These are phyloP conservation scores for Helianthus annuus DNA, from an alignment of 129 eudicot genomes.

Conservation along the genomic window DNA sequence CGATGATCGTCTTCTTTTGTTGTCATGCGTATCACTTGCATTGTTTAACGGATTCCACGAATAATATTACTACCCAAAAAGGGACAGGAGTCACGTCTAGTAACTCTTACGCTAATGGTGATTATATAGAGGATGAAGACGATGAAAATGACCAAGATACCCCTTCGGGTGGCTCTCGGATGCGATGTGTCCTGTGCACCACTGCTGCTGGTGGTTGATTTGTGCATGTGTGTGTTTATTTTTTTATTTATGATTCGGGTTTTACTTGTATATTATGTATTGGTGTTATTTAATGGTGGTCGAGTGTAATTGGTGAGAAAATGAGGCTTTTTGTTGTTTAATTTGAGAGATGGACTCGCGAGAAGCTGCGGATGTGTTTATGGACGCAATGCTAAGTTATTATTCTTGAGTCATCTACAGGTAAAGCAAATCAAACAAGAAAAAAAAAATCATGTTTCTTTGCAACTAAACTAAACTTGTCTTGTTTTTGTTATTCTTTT, in stretches of 20 bases:
- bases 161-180: slow-evolving; percentile 49
- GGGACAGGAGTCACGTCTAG: slow-evolving; percentile 23
- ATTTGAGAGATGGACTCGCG: slow-evolving; percentile 26
- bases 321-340: slow-evolving; percentile 40
- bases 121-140: slow-evolving; percentile 58
- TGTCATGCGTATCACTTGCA: slow-evolving; percentile 89
- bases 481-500: background rate
- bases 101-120: slow-evolving; percentile 56
- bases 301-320: slow-evolving; percentile 29
- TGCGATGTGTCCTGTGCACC: slow-evolving; percentile 89
- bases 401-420: slow-evolving; percentile 12
- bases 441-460: slow-evolving; percentile 4
- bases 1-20: slow-evolving; percentile 77
- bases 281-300: slow-evolving; percentile 31
- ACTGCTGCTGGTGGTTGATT: slow-evolving; percentile 85
- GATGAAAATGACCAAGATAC: slow-evolving; percentile 41
- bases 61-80: slow-evolving; percentile 52
- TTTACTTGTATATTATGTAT: slow-evolving; percentile 39
- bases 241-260: slow-evolving; percentile 3
- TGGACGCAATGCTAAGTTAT: background rate
- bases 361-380: slow-evolving; percentile 26
- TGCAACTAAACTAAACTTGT: background rate
- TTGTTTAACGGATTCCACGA: slow-evolving; percentile 75
- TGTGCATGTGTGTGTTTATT: slow-evolving; percentile 12
- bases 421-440: slow-evolving; percentile 21